Percentiles rank a stretch among this genome's conserved stretches.
phyloP scores from a whole-genome alignment of 1,284 basidiomycete species.

The Cutaneotrichosporon curvatum region DNA sequence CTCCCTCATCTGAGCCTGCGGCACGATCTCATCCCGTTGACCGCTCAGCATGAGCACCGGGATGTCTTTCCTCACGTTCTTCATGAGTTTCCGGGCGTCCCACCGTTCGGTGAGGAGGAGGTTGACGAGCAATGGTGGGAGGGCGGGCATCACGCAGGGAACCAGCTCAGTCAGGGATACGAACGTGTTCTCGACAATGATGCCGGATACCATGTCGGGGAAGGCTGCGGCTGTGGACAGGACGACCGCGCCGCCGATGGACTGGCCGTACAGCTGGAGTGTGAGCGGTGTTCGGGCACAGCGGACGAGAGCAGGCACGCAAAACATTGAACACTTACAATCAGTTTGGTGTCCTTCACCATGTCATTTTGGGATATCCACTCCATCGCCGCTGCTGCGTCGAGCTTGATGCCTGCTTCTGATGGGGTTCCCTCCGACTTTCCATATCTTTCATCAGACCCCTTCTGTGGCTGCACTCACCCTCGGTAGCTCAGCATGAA shows the following conservation, averaged over 20 bases:
- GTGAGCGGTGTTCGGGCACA: no score
- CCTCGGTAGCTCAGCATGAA: conserved; percentile 46
- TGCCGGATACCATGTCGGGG: conserved; percentile 55
- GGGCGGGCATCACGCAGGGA: conserved; percentile 69
- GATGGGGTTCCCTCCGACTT: conserved; percentile 72
- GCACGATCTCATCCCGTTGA: conserved; percentile 72
- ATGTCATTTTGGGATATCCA: conserved; percentile 63
- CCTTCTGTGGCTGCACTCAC: conserved; percentile 10
- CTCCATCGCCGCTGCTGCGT: conserved; percentile 70
- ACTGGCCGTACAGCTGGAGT: conserved; percentile 71
- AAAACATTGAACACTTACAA: no score
- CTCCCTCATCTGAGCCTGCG: conserved; percentile 71
- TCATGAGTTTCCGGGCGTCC: conserved; percentile 69
- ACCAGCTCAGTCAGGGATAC: conserved; percentile 70
- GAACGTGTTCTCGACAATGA: conserved; percentile 90
- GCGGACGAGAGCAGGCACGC: no score
- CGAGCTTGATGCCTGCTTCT: conserved; percentile 70
- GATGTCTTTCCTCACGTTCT: conserved; percentile 59
- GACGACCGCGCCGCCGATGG: conserved; percentile 90
- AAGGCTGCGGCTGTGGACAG: conserved; percentile 81
- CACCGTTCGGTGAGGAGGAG: conserved; percentile 58
- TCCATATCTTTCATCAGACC: conserved; percentile 56
- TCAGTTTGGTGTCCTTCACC: conserved; percentile 56
- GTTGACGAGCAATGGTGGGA: conserved; percentile 53
- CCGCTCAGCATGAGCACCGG: conserved; percentile 85